Base-by-base conservation (phyloP, 345 rosid species). In the Dipteronia dyeriana region DNA sequence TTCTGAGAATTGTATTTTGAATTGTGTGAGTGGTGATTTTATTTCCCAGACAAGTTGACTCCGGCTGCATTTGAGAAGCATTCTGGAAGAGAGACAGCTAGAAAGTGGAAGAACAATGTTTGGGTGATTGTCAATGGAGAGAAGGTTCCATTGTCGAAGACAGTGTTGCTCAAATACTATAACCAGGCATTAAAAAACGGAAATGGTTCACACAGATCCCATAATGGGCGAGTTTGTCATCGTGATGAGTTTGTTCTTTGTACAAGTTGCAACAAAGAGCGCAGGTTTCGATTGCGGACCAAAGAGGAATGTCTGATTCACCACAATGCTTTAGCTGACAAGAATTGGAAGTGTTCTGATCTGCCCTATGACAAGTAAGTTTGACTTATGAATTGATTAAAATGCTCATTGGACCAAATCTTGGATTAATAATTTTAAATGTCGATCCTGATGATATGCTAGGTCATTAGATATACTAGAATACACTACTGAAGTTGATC, bases 61-160 rank as follows among this genome's bases (percentile, higher is more conserved):
- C 99, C 98, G 9, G 95, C 97, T 82, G 98, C 97, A 22, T 96
- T 96, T 75, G 99, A 96, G 91, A 96, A 96, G 92, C 99, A 96
- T 84, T 94, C 99, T 75, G 99, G 99, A 59, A 91, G 99, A 85
- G 99, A 94, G 90, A 94, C 98, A 0, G 97, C 99, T 81, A 89
- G 95, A 75, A 96, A 94, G 80, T 96, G 99, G 99, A 96, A 96
- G 85, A 96, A 96, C 82, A 96, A 96, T 87, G 90, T 96, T 9
- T 96, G 99, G 99, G 93, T 94, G 66, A 96, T 96, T 75, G 86
- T 84, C 57, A 89, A 88, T 11, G 98, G 99, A 14, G 95, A 92
- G 88, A 96, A 96, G 89, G 94, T 94, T 79, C 90, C 99, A 19
- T 75, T 96, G 86, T 89, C 92, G 53, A 96, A 96, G 89, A 96